Evolutionary conservation across 495 filamentous ascomycete species (phyloP), one percentile per base, ranked within the genome.

Genomic region (Hyaloscypha finlandica): DNA sequence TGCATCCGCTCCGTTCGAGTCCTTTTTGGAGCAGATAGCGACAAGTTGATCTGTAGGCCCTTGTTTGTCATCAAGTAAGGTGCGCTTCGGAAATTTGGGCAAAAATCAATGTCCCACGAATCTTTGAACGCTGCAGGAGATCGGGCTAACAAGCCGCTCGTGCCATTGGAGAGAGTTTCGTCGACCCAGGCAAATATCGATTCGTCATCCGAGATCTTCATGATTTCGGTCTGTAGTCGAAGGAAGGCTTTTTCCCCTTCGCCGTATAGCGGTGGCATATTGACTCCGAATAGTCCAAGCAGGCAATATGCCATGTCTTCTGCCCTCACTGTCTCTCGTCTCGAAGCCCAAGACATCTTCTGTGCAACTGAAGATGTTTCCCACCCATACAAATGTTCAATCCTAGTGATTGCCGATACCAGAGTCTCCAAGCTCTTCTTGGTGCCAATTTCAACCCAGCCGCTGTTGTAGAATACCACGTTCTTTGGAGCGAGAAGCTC

Each of bases 201-300:
- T 19, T 48, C 42, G 16, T 48, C 42, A 12, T 48, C 42, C 14
- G 42, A 48, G 9, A 48, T 48, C 42, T 48, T 48, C 42, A 19
- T 48, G 42, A 48, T 48, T 48, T 48, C 42, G 4, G 42, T 48
- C 16, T 48, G 42, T 12, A 48, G 42, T 14, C 42, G 42, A 48
- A 48, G 42, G 42, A 48, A 48, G 16, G 42, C 42, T 19, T 48
- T 48, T 6, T 48, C 42, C 16, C 42, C 42, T 19, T 48, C 42
- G 42, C 42, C 42, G 16, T 48, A 48, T 19, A 83, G 4, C 16
- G 16, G 16, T 19, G 9, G 9, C 42, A 48, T 48, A 6, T 48
- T 48, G 42, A 48, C 42, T 4, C 16, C 16, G 16, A 48, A 48
- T 4, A 48, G 9, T 4, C 42, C 42, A 14, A 48, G 9, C 4